A percentile compares a stretch with the other conserved stretches of the same genome.
phyloP scores from a whole-genome alignment of 2,329 filamentous ascomycete genomes.

The Penicillium sp. region DNA sequence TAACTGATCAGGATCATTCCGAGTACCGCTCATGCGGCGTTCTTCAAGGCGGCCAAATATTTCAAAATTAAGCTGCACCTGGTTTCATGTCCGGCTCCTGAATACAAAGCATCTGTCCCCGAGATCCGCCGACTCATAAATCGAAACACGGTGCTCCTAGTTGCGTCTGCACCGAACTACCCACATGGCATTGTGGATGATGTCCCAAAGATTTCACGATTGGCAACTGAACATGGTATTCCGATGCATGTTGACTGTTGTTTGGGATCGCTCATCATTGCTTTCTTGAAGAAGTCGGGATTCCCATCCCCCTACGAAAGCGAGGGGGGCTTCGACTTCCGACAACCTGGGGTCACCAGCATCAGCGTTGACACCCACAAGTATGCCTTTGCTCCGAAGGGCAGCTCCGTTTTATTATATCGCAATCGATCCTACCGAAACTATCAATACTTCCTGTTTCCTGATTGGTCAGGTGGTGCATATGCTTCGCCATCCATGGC shows the following conservation, averaged over 20 bases:
- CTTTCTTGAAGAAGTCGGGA: neutral
- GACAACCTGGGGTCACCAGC: neutral
- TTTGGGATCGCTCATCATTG: neutral
- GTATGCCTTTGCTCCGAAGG: neutral
- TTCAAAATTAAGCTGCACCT: neutral
- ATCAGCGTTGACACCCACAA: neutral
- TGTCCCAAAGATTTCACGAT: neutral
- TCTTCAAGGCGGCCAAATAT: neutral
- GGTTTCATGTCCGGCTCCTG: neutral
- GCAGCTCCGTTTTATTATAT: neutral
- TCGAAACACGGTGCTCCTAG: neutral
- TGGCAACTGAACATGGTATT: neutral
- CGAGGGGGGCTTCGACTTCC: neutral
- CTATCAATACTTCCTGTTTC: neutral
- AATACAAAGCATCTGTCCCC: neutral
- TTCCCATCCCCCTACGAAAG: neutral
- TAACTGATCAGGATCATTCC: neutral
- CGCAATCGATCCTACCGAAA: neutral
- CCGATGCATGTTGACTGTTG: neutral
- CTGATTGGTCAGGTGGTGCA: neutral
- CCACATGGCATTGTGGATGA: neutral
- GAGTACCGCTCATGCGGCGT: neutral
- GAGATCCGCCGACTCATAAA: neutral
- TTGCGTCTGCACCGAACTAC: neutral
- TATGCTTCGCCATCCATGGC: neutral